Conservation (phyloP, 352 stramenopile genomes). For the Phytopythium kandeliae region DNA sequence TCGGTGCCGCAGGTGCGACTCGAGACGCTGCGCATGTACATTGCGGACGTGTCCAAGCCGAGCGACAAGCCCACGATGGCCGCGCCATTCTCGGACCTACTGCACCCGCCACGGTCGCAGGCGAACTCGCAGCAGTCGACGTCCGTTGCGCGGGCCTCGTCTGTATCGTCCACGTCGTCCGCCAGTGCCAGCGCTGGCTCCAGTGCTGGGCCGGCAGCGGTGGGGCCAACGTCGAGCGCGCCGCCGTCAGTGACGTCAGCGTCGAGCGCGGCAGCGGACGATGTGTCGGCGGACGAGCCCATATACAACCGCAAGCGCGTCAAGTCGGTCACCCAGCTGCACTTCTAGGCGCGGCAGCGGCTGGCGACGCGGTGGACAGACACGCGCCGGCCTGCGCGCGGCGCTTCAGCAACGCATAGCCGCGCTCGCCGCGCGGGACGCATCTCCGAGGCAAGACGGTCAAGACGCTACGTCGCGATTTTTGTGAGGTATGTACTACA, state of each 20-base stretch:
- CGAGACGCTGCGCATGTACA: slow-evolving; percentile 67
- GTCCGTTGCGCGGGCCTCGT: slow-evolving; percentile 11
- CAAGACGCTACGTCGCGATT: no score
- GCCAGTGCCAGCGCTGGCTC: background rate
- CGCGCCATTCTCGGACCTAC: slow-evolving; percentile 28
- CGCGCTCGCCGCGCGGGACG: no score
- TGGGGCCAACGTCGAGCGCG: background rate
- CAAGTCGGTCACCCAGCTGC: slow-evolving; percentile 19
- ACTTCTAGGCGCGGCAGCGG: slow-evolving; percentile 17
- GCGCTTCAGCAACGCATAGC: slow-evolving; percentile 4
- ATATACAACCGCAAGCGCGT: slow-evolving; percentile 17
- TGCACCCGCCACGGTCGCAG: slow-evolving; percentile 18
- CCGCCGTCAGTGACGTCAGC: background rate
- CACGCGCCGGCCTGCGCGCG: no score
- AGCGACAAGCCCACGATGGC: slow-evolving; percentile 12
- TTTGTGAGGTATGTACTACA: no score
- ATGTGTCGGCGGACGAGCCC: slow-evolving; percentile 10
- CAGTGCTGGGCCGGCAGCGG: background rate
- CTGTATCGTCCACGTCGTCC: background rate
- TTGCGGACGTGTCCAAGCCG: slow-evolving; percentile 28
- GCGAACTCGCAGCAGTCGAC: slow-evolving; percentile 1
- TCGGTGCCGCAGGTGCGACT: slow-evolving; percentile 14
- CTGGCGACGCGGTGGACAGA: no score
- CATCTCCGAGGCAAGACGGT: no score
- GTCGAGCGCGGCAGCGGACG: background rate